Percentiles rank a stretch among this genome's conserved stretches.
Conservation (phyloP, 78 protist species). For the Creolimax fragrantissima region DNA sequence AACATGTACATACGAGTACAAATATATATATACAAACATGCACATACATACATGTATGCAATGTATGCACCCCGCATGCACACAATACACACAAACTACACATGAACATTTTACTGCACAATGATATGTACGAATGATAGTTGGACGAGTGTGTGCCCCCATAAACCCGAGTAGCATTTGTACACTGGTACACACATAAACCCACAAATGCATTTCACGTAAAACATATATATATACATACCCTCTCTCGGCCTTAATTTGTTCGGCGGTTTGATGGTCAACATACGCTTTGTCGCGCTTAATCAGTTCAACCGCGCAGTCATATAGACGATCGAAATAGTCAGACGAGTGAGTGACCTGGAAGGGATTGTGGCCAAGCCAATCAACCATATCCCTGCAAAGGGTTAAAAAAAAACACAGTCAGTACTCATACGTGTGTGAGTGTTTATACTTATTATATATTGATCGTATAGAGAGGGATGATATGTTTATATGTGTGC, state of each 20-base stretch:
- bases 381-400: slow-evolving; percentile 46
- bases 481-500: background rate
- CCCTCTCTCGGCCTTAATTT: slow-evolving; percentile 42
- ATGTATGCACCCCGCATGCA: too few relatives aligned
- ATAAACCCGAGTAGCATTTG: too few relatives aligned
- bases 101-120: too few relatives aligned
- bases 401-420: too few relatives aligned
- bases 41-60: background rate
- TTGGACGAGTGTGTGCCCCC: too few relatives aligned
- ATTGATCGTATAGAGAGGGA: too few relatives aligned
- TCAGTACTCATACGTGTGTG: background rate
- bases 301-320: slow-evolving; percentile 82
- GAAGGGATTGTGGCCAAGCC: slow-evolving; percentile 86
- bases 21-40: background rate
- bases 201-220: background rate
- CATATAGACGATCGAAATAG: slow-evolving; percentile 87
- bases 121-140: too few relatives aligned
- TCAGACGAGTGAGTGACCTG: slow-evolving; percentile 80
- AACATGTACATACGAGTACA: background rate
- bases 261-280: slow-evolving; percentile 69
- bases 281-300: slow-evolving; percentile 85
- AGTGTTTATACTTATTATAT: too few relatives aligned
- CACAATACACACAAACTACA: too few relatives aligned
- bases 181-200: background rate
- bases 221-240: background rate